These are phyloP conservation scores for Sclerotinia sclerotiorum DNA, from an alignment of 2,329 filamentous ascomycete species.

Conservation along the genomic window DNA sequence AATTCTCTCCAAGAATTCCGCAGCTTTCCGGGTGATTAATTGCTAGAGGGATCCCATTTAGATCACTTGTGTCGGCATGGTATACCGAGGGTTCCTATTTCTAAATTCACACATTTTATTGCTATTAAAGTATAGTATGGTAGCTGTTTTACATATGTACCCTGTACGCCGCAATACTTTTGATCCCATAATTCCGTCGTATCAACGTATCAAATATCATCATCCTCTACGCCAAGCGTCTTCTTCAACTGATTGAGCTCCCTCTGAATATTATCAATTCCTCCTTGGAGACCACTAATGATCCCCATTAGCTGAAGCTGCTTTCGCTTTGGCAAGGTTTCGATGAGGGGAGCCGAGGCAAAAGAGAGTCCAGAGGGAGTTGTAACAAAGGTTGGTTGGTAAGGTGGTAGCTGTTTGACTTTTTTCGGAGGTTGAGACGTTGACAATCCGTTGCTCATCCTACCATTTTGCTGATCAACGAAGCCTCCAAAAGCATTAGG, in stretches of 20 bases:
- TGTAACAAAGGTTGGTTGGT: conserved; percentile 14
- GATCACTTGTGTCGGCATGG: not conserved
- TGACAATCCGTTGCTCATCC: conserved; percentile 15
- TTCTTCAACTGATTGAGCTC: conserved; percentile 38
- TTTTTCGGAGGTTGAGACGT: conserved; percentile 3
- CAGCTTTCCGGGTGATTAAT: not conserved
- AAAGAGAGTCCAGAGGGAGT: conserved; percentile 2
- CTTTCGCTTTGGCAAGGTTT: conserved; percentile 38
- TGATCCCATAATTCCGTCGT: conserved; percentile 1
- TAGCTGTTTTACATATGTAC: conserved; percentile 13
- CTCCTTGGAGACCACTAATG: conserved; percentile 38
- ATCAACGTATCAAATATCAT: conserved; percentile 25
- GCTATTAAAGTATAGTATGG: conserved; percentile 10
- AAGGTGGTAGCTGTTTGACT: conserved; percentile 10
- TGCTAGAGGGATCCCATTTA: not conserved
- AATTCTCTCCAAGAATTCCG: not conserved
- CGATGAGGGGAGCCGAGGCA: conserved; percentile 34
- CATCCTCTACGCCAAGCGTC: conserved; percentile 39
- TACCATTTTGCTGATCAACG: conserved; percentile 15
- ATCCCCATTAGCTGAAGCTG: conserved; percentile 40
- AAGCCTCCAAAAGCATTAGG: conserved; percentile 3
- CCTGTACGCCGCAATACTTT: not conserved
- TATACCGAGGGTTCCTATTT: not conserved
- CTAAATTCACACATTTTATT: conserved; percentile 12
- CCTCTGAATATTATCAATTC: conserved; percentile 39